Percentiles rank a stretch among this genome's conserved stretches.
Conservation (phyloP, 2,329 filamentous ascomycete genomes). For the Ophiostoma angusticollis region DNA sequence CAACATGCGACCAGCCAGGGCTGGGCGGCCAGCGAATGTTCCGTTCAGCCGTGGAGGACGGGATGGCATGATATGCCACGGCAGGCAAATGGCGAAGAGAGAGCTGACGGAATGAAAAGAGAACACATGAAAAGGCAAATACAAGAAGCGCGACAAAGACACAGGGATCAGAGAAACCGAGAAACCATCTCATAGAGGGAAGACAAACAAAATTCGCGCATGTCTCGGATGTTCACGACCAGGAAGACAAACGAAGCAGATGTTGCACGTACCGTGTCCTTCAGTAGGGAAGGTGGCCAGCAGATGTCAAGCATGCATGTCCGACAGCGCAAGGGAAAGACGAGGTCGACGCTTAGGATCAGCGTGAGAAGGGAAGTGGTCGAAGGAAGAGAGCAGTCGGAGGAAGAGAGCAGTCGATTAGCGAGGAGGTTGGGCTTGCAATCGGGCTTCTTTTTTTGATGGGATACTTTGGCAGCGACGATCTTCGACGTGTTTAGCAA, state of each 20-base stretch:
- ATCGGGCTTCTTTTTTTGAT: not conserved
- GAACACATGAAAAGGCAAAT: constrained; percentile 1
- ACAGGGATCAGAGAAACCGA: not conserved
- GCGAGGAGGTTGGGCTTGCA: constrained; percentile 2
- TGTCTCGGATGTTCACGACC: no score
- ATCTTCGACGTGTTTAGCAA: constrained; percentile 11
- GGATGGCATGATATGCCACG: no score
- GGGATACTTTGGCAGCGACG: constrained; percentile 1
- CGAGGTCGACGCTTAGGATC: no score
- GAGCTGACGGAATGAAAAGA: not conserved
- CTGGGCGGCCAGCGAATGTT: not conserved
- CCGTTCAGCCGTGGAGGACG: not conserved
- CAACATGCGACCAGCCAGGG: constrained; percentile 1
- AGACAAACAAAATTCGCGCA: no score
- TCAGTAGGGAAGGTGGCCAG: not conserved
- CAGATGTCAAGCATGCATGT: constrained; percentile 2
- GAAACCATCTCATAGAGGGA: no score
- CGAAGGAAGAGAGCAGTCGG: not conserved
- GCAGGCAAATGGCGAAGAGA: not conserved
- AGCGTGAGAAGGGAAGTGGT: no score
- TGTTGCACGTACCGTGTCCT: not conserved
- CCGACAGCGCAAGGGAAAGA: not conserved
- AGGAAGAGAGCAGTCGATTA: constrained; percentile 2
- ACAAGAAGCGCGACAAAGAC: not conserved
- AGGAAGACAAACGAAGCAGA: not conserved